These are phyloP conservation scores for Lactarius sp. DNA, from an alignment of 768 basidiomycete genomes.

Conservation along the genomic window DNA sequence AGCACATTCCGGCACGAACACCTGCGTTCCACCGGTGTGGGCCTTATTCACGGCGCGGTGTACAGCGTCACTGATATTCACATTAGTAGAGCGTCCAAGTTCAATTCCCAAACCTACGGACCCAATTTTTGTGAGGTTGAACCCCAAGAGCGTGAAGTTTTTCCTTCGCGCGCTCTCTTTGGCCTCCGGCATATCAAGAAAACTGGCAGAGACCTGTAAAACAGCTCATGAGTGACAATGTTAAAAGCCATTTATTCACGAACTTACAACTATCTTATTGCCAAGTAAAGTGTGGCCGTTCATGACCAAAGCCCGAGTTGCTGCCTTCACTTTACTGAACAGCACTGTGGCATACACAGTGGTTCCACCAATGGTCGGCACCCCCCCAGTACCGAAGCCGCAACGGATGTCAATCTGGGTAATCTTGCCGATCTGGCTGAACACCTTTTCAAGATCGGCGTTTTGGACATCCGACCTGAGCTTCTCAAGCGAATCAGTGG, in stretches of 20 bases:
- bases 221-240: neutral
- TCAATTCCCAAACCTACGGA: neutral
- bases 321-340: neutral
- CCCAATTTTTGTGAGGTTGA: conserved; percentile 5
- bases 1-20: neutral
- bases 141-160: neutral
- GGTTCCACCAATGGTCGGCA: neutral
- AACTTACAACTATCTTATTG: conserved; percentile 14
- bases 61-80: conserved; percentile 1
- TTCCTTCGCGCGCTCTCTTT: neutral
- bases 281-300: conserved; percentile 1
- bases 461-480: conserved; percentile 33
- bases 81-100: neutral
- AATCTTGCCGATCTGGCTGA: conserved; percentile 37
- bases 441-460: conserved; percentile 33
- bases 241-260: too few species aligned
- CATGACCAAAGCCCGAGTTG: neutral
- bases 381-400: conserved; percentile 21
- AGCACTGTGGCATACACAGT: conserved; percentile 16
- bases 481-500: conserved; percentile 11
- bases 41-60: neutral
- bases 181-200: conserved; percentile 15
- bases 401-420: conserved; percentile 38
- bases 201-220: conserved; percentile 15
- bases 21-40: conserved; percentile 2